Base-by-base conservation (phyloP, 2,329 filamentous ascomycete genomes). In the Kalaharituber pfeilii region DNA sequence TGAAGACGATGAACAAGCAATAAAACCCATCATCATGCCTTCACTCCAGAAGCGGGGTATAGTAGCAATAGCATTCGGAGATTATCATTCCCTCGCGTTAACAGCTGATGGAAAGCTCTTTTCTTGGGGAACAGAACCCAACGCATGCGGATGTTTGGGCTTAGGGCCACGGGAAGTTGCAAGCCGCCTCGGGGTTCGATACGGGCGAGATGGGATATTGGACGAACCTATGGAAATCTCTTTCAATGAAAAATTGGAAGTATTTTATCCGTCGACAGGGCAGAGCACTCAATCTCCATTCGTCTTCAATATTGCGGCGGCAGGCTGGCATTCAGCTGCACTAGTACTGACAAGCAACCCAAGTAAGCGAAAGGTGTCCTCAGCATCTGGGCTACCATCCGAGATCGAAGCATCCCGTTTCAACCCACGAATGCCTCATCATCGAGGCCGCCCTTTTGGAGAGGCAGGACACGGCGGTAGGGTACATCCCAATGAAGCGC, bases 241-340 rank as follows among this genome's bases (percentile, higher is more conserved):
- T 33, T 59, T 60, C 33, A 22, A 52, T 24, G 53, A 50, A 49
- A 27, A 52, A 58, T 44, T 52, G 51, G 1, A 44, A 44, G 39
- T 50, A 24, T n/a, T 50, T 15, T 27, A 45, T 0, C 15, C 28
- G 5, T 11, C 39, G 33, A 36, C 20, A 2, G 22, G 49, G 29
- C 53, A 58, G 25, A 33, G 28, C n/a, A 42, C 42, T 13, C 52
- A 58, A 22, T n/a, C n/a, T n/a, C 53, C 50, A 36, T 59, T 53
- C 39, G 58, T 55, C 33, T 56, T 60, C 13, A 55, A 53, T 11
- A 52, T 61, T 13, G 29, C 56, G 7, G 59, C 59, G n/a, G 54
- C 56, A 47, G 59, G 59, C 13, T 61, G 59, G 59, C 58, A 60
- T 50, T 60, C 58, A 24, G 59, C 56, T 6, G 59, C 58, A 1